Percentiles rank a stretch among this genome's conserved stretches.
Evolutionary conservation across 108 stramenopile species (phyloP).

Genomic region (Skeletonema menzelii): DNA sequence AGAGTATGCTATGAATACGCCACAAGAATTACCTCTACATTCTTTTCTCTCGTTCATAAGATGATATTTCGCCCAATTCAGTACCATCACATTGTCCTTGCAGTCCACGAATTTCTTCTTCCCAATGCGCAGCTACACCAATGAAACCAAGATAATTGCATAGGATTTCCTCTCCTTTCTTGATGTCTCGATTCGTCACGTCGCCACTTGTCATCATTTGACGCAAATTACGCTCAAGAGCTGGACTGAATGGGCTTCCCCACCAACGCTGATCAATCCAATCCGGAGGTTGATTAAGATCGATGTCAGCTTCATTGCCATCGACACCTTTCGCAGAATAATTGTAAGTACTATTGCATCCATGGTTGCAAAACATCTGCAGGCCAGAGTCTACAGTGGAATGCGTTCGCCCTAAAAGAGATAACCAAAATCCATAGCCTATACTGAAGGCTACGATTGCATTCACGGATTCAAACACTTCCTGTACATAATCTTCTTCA

Average conservation of each 20-base stretch:
- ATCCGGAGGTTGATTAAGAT: not conserved
- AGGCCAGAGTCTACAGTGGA: constrained; percentile 28
- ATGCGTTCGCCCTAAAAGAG: constrained; percentile 14
- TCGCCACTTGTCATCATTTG: constrained; percentile 7
- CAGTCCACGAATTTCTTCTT: not conserved
- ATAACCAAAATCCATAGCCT: constrained; percentile 28
- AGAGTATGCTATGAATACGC: too few species aligned
- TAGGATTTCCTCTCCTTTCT: constrained; percentile 22
- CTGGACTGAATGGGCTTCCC: constrained; percentile 11
- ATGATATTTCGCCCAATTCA: constrained; percentile 15
- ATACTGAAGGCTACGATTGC: not conserved
- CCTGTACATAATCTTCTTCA: not conserved
- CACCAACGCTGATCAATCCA: not conserved
- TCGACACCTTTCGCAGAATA: not conserved
- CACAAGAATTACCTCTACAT: too few species aligned
- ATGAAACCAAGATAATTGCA: constrained; percentile 2
- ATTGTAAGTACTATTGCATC: constrained; percentile 39
- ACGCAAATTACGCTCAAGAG: constrained; percentile 26
- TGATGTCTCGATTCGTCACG: not conserved
- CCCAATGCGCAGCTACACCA: constrained; percentile 7
- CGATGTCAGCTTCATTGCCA: constrained; percentile 12
- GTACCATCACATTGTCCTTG: constrained; percentile 15
- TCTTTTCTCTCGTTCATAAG: constrained; percentile 6
- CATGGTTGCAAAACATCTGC: constrained; percentile 31
- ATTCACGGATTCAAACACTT: not conserved